Base-by-base conservation (phyloP, 768 basidiomycete genomes). In the Trametes sanguinea region DNA sequence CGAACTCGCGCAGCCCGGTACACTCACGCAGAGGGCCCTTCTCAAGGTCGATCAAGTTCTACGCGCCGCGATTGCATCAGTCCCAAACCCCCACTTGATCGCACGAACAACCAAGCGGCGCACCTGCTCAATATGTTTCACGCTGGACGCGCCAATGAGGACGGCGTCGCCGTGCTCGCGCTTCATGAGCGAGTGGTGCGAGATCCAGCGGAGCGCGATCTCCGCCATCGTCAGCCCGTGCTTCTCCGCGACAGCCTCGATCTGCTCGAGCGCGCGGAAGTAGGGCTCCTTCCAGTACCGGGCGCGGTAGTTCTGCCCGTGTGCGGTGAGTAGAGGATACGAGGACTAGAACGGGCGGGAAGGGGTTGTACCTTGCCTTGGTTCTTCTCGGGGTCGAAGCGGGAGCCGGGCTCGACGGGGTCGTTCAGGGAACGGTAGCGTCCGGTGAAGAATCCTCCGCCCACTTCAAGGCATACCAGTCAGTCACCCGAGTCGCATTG, bases 121-220 rank as follows among this genome's bases (percentile, higher is more conserved):
- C 29, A 79, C 81, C 73, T 81, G 74, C 69, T 86, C 79, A 51
- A 87, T 82, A 65, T 89, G 87, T 33, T 76, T 74, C 63, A 82
- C 53, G 60, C 78, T 84, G 2, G 82, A 84, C 30, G 86, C 86
- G 22, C 86, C 86, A 65, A 89, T 87, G 60, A 88, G 73, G 59
- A 87, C 74, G 17, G 80, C 71, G 65, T 84, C 82, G 10, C 81
- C 79, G 30, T 76, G 66, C 63, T 83, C 81, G 8, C 78, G 73
- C 65, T 80, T 76, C 67, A 81, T 68, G 44, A 74, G 67, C 17
- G 79, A 80, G 69, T 84, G 82, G 69, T 84, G 80, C 35, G 76
- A 74, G 54, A 79, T 64, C 82, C 82, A 84, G 47, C 82, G 73
- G 6, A 83, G 72, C 2, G 80, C 68, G 50, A 76, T 67, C 63